A percentile compares a stretch with the other conserved stretches of the same genome.
These are phyloP conservation scores for Exserohilum turcica DNA, from an alignment of 2,329 filamentous ascomycete species.

Conservation along the genomic window DNA sequence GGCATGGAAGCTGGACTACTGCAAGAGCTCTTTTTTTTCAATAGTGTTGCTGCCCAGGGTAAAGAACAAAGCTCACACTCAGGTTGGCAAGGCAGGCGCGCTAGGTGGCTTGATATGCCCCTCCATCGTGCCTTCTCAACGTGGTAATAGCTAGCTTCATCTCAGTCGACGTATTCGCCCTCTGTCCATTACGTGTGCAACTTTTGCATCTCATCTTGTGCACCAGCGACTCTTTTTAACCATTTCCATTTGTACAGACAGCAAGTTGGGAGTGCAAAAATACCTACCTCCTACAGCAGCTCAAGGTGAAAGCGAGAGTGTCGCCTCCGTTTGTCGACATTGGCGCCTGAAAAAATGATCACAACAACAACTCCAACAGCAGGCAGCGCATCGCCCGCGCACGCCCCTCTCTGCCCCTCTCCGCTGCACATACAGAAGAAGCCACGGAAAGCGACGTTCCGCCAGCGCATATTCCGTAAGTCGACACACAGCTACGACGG, in stretches of 20 bases:
- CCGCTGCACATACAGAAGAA: constrained; percentile 41
- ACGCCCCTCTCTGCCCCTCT: constrained; percentile 28
- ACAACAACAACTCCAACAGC: constrained; percentile 16
- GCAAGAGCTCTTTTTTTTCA: background rate
- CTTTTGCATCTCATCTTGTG: background rate
- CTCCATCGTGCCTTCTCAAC: constrained; percentile 4
- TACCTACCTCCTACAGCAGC: background rate
- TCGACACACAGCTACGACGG: constrained; percentile 14
- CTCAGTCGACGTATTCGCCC: background rate
- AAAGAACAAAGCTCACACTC: background rate
- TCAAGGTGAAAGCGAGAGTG: constrained; percentile 14
- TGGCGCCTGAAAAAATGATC: constrained; percentile 17
- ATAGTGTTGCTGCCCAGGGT: background rate
- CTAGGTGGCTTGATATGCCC: constrained; percentile 2
- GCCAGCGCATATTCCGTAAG: constrained; percentile 32
- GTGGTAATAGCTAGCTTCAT: background rate
- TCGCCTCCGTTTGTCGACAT: constrained; percentile 11
- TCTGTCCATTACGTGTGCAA: background rate
- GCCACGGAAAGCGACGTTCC: constrained; percentile 33
- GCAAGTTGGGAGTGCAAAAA: background rate
- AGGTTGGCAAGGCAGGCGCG: background rate
- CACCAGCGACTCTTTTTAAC: constrained; percentile 12
- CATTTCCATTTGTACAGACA: constrained; percentile 1
- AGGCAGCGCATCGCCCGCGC: constrained; percentile 16
- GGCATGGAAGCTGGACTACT: background rate